phyloP scores from a whole-genome alignment of 257 asterid species.

The Nicotiana paniculata region DNA sequence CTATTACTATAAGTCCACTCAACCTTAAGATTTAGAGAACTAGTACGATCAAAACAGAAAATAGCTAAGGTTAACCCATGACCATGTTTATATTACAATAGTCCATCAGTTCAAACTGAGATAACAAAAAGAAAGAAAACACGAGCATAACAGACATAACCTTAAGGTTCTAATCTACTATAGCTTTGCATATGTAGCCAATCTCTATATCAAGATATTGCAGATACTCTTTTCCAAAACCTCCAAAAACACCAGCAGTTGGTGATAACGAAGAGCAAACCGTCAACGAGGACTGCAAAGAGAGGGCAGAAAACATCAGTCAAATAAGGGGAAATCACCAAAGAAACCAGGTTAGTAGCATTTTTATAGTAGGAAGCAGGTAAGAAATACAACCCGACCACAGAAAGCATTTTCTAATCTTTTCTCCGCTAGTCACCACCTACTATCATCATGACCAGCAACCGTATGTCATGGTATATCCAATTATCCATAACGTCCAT shows the following conservation, averaged over 20 bases:
- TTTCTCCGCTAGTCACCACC: background rate
- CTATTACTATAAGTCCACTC: background rate
- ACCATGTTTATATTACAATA: background rate
- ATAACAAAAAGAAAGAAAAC: background rate
- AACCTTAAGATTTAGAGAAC: background rate
- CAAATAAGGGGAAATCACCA: background rate
- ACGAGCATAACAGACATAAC: background rate
- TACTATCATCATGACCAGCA: background rate
- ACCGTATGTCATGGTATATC: background rate
- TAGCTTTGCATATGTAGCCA: background rate
- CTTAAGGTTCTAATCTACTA: background rate
- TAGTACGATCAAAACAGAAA: background rate
- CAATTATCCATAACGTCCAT: too few relatives aligned
- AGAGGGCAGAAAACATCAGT: background rate
- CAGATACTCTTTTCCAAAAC: background rate
- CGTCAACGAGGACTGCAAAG: slow-evolving; percentile 51
- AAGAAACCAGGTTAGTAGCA: background rate
- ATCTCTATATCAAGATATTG: background rate
- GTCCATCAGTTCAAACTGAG: background rate
- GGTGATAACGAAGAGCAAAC: slow-evolving; percentile 4
- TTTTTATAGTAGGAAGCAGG: background rate
- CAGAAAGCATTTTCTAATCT: background rate
- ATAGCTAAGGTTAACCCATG: background rate
- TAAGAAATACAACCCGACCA: background rate
- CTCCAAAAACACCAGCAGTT: background rate